A percentile compares a stretch with the other conserved stretches of the same genome.
Conservation (phyloP, 2,329 filamentous ascomycete genomes). For the Hypoxylon sp. region DNA sequence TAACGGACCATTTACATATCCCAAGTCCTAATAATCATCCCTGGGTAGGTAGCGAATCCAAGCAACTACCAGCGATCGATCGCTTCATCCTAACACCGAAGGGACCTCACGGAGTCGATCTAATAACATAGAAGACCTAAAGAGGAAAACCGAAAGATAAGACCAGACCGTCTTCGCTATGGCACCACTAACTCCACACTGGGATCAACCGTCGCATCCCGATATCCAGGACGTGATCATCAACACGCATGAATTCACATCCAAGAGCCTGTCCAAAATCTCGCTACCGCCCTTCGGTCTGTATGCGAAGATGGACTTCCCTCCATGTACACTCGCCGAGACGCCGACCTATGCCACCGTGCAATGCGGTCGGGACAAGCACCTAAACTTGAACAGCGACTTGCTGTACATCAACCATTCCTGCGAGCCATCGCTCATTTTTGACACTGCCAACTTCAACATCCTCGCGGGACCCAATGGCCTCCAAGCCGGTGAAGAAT, state of each 20-base stretch:
- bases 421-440: slow-evolving; percentile 71
- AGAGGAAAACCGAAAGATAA: slow-evolving; percentile 19
- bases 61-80: no score
- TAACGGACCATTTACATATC: slow-evolving; percentile 1
- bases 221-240: slow-evolving; percentile 64
- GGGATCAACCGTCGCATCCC: slow-evolving; percentile 68
- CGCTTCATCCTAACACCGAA: no score
- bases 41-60: no score
- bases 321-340: slow-evolving; percentile 65
- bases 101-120: no score
- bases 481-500: slow-evolving; percentile 63
- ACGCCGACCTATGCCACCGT: slow-evolving; percentile 71
- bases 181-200: slow-evolving; percentile 66
- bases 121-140: slow-evolving; percentile 10
- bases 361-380: slow-evolving; percentile 63
- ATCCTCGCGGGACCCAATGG: slow-evolving; percentile 67
- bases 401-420: slow-evolving; percentile 74
- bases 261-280: slow-evolving; percentile 66
- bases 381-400: slow-evolving; percentile 72
- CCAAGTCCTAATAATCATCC: no score
- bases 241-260: slow-evolving; percentile 63
- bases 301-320: slow-evolving; percentile 72
- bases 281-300: slow-evolving; percentile 68
- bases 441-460: slow-evolving; percentile 65
- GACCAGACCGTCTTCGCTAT: slow-evolving; percentile 47